Base-by-base conservation (phyloP, 345 rosid genomes). In the Erucastrum elatum region DNA sequence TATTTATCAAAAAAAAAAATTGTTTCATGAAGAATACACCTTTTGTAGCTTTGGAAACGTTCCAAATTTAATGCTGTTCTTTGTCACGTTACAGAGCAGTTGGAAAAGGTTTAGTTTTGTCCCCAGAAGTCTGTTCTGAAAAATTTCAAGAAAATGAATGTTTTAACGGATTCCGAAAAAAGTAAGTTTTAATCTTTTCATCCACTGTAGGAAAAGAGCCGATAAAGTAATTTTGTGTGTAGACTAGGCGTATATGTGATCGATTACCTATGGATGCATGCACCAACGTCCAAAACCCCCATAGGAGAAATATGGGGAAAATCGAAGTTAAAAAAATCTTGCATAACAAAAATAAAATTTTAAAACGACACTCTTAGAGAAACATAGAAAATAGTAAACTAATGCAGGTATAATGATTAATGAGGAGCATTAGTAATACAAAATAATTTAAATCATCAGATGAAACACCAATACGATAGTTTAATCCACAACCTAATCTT, bases 161-260 rank as follows among this genome's bases (percentile, higher is more conserved):
- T 68, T 66, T 13, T 68, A 13, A 44, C 12, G 7, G 46, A 46
- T 68, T 59, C 12, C 11, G 2, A 8, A 33, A 64, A 59, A 9
- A 26, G 2, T 1, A 2, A 64, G 6, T 11, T 41, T 44, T 60
- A 64, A 10, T 21, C 33, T 27, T 44, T 51, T 8, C 16, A 9
- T 51, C 56, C 56, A n/a, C n/a, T 41, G 8, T n/a, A 51, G 56
- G n/a, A 51, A 51, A 12, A 46, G 13, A 41, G 10, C 49, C 49
- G 10, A 41, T 41, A 41, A 34, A 39, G 46, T 35, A 10, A 35
- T 35, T 35, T 35, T 35, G 41, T 35, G 41, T 8, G 41, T 35
- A 29, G 37, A 17, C 46, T 53, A 60, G 75, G 30, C 70, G 53
- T 76, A 33, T 71, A 64, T 70, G 70, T 29, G 64, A 70, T 31